Conservation (phyloP, 2,329 filamentous ascomycete genomes). For the Xenoacremonium recifei region DNA sequence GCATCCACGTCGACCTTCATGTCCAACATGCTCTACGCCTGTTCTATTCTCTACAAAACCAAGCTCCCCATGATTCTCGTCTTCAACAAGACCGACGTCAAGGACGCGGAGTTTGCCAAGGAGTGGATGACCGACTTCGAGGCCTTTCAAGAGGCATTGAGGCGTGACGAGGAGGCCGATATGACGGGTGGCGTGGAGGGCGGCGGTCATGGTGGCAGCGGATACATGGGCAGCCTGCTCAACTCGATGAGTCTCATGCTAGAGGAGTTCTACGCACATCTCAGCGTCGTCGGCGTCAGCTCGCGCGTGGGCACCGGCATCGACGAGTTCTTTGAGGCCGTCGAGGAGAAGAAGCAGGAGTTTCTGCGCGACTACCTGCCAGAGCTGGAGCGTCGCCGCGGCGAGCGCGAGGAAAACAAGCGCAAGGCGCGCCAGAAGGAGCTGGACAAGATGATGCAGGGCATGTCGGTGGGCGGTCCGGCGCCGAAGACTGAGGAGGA, state of each 20-base stretch:
- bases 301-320: slow-evolving; percentile 90
- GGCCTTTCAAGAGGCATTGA: slow-evolving; percentile 83
- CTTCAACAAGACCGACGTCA: slow-evolving; percentile 98
- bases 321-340: slow-evolving; percentile 89
- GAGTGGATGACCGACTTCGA: slow-evolving; percentile 99
- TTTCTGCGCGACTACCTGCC: slow-evolving; percentile 90
- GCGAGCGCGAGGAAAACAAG: slow-evolving; percentile 75
- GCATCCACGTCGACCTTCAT: slow-evolving; percentile 96
- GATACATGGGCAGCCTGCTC: slow-evolving; percentile 93
- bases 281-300: slow-evolving; percentile 90
- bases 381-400: slow-evolving; percentile 76
- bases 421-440: slow-evolving; percentile 72
- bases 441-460: slow-evolving; percentile 89
- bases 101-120: slow-evolving; percentile 86
- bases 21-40: slow-evolving; percentile 99
- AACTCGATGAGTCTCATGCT: slow-evolving; percentile 98
- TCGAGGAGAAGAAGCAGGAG: slow-evolving; percentile 82
- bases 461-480: slow-evolving; percentile 61
- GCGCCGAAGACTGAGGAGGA: slow-evolving; percentile 39
- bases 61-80: slow-evolving; percentile 98
- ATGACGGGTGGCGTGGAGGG: slow-evolving; percentile 73
- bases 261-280: slow-evolving; percentile 94
- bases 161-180: slow-evolving; percentile 74
- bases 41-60: slow-evolving; percentile 97
- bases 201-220: slow-evolving; percentile 69